These are phyloP conservation scores for Naganishia sp. DNA, from an alignment of 1,284 basidiomycete species.

Conservation along the genomic window DNA sequence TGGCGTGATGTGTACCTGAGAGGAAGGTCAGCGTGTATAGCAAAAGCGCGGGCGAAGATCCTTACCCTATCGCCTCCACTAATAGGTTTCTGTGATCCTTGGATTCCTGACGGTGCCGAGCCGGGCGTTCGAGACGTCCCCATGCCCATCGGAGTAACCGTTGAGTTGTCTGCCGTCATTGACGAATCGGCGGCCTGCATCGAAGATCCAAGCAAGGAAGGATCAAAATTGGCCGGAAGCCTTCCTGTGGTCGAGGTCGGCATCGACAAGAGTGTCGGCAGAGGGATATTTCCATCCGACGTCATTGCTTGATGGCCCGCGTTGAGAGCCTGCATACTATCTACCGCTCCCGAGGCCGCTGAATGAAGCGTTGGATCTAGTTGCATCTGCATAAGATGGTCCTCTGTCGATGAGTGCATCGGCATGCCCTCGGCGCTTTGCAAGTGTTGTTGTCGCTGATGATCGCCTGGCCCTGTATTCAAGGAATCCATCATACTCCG, in stretches of 20 bases:
- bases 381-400: background rate
- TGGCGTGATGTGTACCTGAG: constrained; percentile 25
- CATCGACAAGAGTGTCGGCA: background rate
- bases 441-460: background rate
- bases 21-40: background rate
- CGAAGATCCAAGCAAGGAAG: background rate
- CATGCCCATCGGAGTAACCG: background rate
- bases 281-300: background rate
- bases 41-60: background rate
- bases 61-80: constrained; percentile 8
- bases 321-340: too few relatives aligned
- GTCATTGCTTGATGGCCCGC: too few relatives aligned
- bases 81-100: background rate
- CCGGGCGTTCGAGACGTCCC: background rate
- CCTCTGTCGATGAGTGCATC: too few relatives aligned
- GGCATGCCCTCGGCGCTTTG: background rate
- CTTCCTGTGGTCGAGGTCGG: background rate
- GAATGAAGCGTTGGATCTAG: background rate
- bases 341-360: too few relatives aligned
- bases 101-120: background rate
- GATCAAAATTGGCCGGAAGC: background rate
- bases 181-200: too few relatives aligned
- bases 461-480: background rate
- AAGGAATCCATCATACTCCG: background rate
- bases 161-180: background rate